A percentile compares a stretch with the other conserved stretches of the same genome.
Conservation (phyloP, 1,284 basidiomycete species). For the Phaffia rhodozyma region DNA sequence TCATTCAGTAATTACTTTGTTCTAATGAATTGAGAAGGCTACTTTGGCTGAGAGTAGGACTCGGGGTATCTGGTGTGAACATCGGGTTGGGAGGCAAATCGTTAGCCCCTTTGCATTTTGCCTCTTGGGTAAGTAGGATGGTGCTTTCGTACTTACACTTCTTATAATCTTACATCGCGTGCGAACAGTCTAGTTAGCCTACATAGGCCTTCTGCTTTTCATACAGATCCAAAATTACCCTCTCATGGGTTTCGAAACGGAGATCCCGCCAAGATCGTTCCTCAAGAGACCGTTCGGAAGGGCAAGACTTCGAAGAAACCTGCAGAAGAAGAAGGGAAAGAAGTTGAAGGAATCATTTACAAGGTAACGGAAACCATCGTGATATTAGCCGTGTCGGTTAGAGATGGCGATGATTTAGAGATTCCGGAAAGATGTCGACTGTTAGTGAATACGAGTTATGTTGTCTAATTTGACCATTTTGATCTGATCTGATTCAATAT, state of each 20-base stretch:
- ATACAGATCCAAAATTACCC: conserved; percentile 3
- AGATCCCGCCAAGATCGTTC: conserved; percentile 12
- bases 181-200: conserved; percentile 4
- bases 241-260: conserved; percentile 14
- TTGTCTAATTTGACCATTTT: neutral
- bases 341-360: conserved; percentile 15
- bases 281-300: conserved; percentile 13
- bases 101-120: neutral
- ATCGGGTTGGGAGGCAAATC: conserved; percentile 16
- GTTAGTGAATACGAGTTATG: conserved; percentile 23
- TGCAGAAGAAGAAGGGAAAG: neutral
- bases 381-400: conserved; percentile 50
- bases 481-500: neutral
- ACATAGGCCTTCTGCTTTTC: conserved; percentile 9
- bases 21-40: too few relatives aligned
- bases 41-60: neutral
- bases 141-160: neutral
- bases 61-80: conserved; percentile 7
- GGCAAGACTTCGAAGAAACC: neutral
- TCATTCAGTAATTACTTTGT: neutral
- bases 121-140: neutral
- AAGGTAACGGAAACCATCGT: conserved; percentile 52
- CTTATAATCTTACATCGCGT: too few relatives aligned
- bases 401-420: conserved; percentile 55
- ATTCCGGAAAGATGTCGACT: conserved; percentile 70